phyloP scores from a whole-genome alignment of 352 stramenopile genomes.

The Globisporangium alternatum region DNA sequence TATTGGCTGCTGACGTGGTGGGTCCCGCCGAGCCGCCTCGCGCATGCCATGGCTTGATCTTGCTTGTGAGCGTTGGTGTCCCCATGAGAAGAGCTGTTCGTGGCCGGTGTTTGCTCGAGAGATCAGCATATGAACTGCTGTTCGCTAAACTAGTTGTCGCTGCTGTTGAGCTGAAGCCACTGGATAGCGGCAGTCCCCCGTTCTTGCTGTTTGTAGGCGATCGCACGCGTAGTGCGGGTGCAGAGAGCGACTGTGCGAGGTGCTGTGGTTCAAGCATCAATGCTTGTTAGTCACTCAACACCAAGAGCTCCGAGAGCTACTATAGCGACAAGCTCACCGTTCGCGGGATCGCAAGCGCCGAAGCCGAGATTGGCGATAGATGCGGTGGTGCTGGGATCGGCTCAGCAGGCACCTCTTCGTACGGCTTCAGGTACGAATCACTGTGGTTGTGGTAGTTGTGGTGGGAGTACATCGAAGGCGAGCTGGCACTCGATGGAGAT shows the following conservation, averaged over 20 bases:
- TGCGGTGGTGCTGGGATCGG: conserved; percentile 34
- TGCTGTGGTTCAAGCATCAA: conserved; percentile 21
- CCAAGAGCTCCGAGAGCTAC: not conserved
- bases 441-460: conserved; percentile 8
- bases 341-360: conserved; percentile 36
- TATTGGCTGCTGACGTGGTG: not conserved
- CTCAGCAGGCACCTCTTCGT: conserved; percentile 39
- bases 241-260: conserved; percentile 32
- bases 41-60: not conserved
- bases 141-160: not conserved
- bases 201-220: conserved; percentile 16
- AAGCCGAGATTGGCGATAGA: conserved; percentile 31
- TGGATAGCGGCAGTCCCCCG: not conserved
- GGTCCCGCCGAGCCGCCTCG: not conserved
- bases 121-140: not conserved
- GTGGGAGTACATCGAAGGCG: conserved; percentile 18
- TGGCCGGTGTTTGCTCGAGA: conserved; percentile 4
- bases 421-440: conserved; percentile 18
- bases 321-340: conserved; percentile 22
- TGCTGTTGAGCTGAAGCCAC: not conserved
- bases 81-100: conserved; percentile 6
- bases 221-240: conserved; percentile 39
- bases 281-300: not conserved
- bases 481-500: conserved; percentile 11
- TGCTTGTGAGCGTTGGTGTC: not conserved